Percentiles rank a stretch among this genome's conserved stretches.
These are phyloP conservation scores for Phoma sp. DNA, from an alignment of 2,329 filamentous ascomycete genomes.

Conservation along the genomic window DNA sequence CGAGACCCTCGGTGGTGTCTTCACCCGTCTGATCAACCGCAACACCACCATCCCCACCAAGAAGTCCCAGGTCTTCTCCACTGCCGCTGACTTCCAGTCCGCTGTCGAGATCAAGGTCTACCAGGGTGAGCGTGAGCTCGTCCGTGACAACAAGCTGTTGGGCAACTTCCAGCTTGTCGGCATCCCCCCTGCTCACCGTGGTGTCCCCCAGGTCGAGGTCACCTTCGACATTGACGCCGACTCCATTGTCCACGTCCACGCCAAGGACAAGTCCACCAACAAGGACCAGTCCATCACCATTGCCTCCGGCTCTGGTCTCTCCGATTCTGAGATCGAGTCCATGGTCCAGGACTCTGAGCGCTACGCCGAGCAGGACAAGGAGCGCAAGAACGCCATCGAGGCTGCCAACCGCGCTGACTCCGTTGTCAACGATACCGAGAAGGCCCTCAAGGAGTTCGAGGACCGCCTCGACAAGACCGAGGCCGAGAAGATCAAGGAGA, in stretches of 20 bases:
- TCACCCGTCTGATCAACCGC: constrained; percentile 97
- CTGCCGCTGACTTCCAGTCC: constrained; percentile 96
- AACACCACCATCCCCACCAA: constrained; percentile 99
- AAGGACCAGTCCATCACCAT: constrained; percentile 99
- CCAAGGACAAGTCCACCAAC: constrained; percentile 98
- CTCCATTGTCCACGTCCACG: constrained; percentile 96
- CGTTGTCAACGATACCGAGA: constrained; percentile 96
- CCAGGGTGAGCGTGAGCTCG: constrained; percentile 99
- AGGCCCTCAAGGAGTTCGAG: constrained; percentile 94
- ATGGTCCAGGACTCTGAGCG: constrained; percentile 99
- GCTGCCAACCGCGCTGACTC: constrained; percentile 96
- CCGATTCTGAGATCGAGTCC: constrained; percentile 89
- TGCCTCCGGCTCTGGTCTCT: constrained; percentile 95
- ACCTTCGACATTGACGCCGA: constrained; percentile 99
- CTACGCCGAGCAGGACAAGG: constrained; percentile 93
- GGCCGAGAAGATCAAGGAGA: constrained; percentile 90
- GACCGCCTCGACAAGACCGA: constrained; percentile 97
- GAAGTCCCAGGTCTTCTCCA: constrained; percentile 99
- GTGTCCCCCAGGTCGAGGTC: constrained; percentile 95
- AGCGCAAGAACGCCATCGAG: constrained; percentile 94
- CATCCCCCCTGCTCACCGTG: constrained; percentile 93
- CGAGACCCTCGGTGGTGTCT: constrained; percentile 96
- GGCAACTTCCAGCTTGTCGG: constrained; percentile 99
- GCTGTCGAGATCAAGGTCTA: constrained; percentile 99
- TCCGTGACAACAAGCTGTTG: constrained; percentile 97